Base-by-base conservation (phyloP, 192 early-diverging fungal species). In the Backusella tarrabulga region DNA sequence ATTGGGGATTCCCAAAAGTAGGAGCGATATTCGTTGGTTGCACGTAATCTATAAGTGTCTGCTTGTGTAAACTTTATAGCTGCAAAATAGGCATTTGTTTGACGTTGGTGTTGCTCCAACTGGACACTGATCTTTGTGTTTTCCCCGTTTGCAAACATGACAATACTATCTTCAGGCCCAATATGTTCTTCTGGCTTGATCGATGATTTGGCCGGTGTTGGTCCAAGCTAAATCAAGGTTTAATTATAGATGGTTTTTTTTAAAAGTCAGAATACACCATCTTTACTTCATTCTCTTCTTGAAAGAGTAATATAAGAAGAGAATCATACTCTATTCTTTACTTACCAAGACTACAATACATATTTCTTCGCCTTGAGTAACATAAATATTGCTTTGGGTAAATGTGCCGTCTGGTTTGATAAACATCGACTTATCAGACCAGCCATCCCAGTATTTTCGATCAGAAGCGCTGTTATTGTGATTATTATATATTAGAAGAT, bases 321-420 rank as follows among this genome's bases (percentile, higher is more conserved):
- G 19, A 21, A 11, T 41, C 29, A 35, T 23, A 36, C 5, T 23
- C 9, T 19, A 44, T 12, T 40, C 32, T 19, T 56, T 19, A 68
- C 74, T 68, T 80, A 80, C 79, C 41, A 82, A 36, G 4, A 78
- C 77, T 38, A 78, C 77, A 42, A 82, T 56, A 72, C 80, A 82
- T 1, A 67, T 63, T 21, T 73, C 68, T 32, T 75, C 71, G 1
- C 74, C 74, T 68, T 77, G 60, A 17, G 68, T 36, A 9, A 78
- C 67, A 56, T 72, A 36, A 4, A 76, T 60, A 36, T 78, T 54
- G 14, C 67, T 68, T 15, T 69, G 54, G 7, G 80, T 78, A 23
- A 78, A 76, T 23, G 68, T 72, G 26, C 77, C 80, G 42, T 82
- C 74, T 54, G 67, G 34, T 23, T 67, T 56, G 4, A 82, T 32